Evolutionary conservation across 257 asterid species (phyloP), one percentile per base, ranked within the genome.

Genomic region (Lycium ferocissimum): DNA sequence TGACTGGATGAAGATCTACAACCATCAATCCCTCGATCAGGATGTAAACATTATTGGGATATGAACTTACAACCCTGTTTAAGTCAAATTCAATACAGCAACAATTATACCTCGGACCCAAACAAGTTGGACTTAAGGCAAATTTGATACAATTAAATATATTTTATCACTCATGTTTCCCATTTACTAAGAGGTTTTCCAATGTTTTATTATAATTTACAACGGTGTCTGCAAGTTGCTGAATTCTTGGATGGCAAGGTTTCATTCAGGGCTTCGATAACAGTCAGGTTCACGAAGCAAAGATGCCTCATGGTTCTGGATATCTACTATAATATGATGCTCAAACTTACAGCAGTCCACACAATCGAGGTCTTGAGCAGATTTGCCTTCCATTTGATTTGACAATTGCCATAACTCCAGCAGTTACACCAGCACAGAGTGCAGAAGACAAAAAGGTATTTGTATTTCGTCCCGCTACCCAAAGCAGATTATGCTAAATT

Each of bases 301-400:
- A 20, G 38, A 49, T 22, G 81, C 14, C 0, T 51, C 20, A 7
- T 53, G 3, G 49, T 53, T 78, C 49, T 53, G 82, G 45, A 13
- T 51, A 15, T 78, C 65, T 53, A 51, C 49, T 8, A 78, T 33
- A 17, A 53, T 78, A 53, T 53, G 33, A 81, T 54, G 20, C 1
- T 43, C 65, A 47, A 37, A 20, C 76, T 90, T 92, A 95, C 35
- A 95, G 89, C 83, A 95, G 93, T 86, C 98, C 96, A 84, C 99
- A 97, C 85, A 97, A 56, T 17, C 99, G 97, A 85, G 98, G 98
- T 87, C 88, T 94, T 15, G 99, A 97, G 88, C 98, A 94, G 86
- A 97, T 91, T 88, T 93, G 98, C 87, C 98, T 90, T 78, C 99
- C 98, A 57, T 97, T 95, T 87, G 98, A 84, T 90, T 97, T 97